Evolutionary conservation across 73 alveolate genomes (phyloP), one percentile per base, ranked within the genome.

Genomic region (Paramecium caudatum): DNA sequence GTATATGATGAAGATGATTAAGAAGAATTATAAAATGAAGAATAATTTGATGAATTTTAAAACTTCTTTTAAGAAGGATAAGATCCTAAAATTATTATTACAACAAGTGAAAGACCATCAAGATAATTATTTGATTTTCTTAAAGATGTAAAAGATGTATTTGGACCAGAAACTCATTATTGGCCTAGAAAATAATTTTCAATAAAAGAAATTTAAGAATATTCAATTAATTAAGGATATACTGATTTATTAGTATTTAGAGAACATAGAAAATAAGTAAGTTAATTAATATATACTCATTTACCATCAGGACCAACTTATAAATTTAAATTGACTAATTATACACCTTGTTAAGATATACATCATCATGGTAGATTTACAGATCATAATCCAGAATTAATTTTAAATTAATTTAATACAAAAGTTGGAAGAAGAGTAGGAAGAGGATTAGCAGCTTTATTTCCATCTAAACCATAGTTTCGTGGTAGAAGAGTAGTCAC

Each of bases 281-380:
- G 94, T 86, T 94, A 98, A 84, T 86, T 98, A 87, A 93, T 97
- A 27, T 55, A 95, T 46, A 93, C 95, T 70, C 99, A 97, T 93
- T 91, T 98, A 55, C 99, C 99, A 3, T 95, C 96, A 86, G 99
- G 99, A 5, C 99, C 99, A 0, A 97, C 99, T 17, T 97, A 98
- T 70, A 95, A 96, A 85, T 98, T 97, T 90, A 96, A 98, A 94
- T 94, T 98, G 27, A 91, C 98, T 23, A 97, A 95, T 91, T 96
- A 94, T 37, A 94, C 94, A 30, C 94, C 95, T 69, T 94, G 94
- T 82, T 96, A 95, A 55, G 98, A 97, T 81, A 97, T 98, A 34
- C 93, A 46, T 62, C 96, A 93, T 81, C 98, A 92, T 95, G 99
- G 97, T 36, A 91, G 88, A 49, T 94, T 98, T 3, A 95, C 99